Evolutionary conservation across 345 rosid genomes (phyloP), one percentile per base, ranked within the genome.

Genomic region (Microcos paniculata): DNA sequence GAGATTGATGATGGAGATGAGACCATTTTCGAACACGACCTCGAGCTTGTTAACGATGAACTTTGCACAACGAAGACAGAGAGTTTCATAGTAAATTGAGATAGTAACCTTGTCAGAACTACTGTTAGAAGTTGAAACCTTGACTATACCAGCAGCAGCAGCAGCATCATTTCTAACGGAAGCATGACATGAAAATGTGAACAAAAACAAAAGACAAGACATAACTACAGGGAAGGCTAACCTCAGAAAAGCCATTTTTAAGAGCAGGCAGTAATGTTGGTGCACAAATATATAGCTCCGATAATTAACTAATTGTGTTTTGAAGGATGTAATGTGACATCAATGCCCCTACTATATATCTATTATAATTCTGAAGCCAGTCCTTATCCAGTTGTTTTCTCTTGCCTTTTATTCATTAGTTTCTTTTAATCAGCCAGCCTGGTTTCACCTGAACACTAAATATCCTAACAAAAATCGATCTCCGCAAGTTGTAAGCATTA

Each of bases 51-150:
- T 66, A 31, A 84, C 78, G 12, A 86, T 80, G 70, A 86, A 86
- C 40, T 59, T 46, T 18, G 87, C 78, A 72, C 80, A 76, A 23
- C 33, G 23, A 75, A 70, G 75, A 30, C 80, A 45, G 8, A 86
- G 79, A 33, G 83, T 24, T 71, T 86, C 87, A 49, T 84, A 84
- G 83, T 86, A 84, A 45, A 86, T 33, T 0, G 89, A 79, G 63
- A 86, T 46, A 56, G 80, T 77, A 46, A 86, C 89, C 26, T 70
- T 84, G 40, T 61, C 74, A 23, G 73, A 73, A 35, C 46, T 69
- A 10, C 38, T 42, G 23, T 28, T n/a, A 23, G 72, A 23, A 7
- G 24, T 13, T 48, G 76, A 52, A 69, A 11, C 71, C 64, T 69
- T 13, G 35, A 13, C 58, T 3, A 35, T 35, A 46, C 55, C 72